phyloP scores from a whole-genome alignment of 2,329 filamentous ascomycete species.

The Fusarium denticulatum region DNA sequence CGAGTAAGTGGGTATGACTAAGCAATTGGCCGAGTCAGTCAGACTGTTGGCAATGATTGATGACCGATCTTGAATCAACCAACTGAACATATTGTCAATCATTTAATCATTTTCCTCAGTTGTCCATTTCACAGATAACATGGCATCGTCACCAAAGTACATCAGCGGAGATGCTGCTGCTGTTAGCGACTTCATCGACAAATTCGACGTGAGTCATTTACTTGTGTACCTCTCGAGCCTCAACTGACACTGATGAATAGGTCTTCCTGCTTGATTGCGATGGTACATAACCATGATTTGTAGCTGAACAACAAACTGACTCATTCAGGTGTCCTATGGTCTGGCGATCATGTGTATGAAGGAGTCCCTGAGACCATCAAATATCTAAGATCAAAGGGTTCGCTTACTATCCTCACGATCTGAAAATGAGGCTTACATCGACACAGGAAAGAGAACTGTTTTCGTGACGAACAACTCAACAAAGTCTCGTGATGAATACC shows the following conservation, averaged over 20 bases:
- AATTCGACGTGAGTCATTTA: conserved; percentile 82
- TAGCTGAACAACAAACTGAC: conserved; percentile 5
- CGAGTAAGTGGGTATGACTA: conserved; percentile 14
- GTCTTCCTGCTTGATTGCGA: conserved; percentile 97
- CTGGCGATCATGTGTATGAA: conserved; percentile 88
- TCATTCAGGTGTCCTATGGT: conserved; percentile 87
- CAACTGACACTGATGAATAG: conserved; percentile 55
- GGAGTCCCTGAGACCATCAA: conserved; percentile 86
- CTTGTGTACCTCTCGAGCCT: neutral
- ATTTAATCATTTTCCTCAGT: neutral
- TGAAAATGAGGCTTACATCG: conserved; percentile 14
- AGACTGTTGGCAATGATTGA: neutral
- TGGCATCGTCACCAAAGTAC: conserved; percentile 61
- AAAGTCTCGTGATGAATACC: conserved; percentile 92
- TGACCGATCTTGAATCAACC: neutral
- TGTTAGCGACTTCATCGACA: conserved; percentile 85
- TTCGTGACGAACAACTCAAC: conserved; percentile 99
- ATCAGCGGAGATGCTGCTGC: conserved; percentile 82
- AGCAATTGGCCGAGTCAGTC: conserved; percentile 18
- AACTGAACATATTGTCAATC: conserved; percentile 4
- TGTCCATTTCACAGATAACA: neutral
- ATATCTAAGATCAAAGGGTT: conserved; percentile 83
- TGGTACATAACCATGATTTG: conserved; percentile 65
- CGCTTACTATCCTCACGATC: neutral
- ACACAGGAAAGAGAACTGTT: conserved; percentile 84